phyloP scores from a whole-genome alignment of 495 filamentous ascomycete genomes.

The Penicillium nucicola region DNA sequence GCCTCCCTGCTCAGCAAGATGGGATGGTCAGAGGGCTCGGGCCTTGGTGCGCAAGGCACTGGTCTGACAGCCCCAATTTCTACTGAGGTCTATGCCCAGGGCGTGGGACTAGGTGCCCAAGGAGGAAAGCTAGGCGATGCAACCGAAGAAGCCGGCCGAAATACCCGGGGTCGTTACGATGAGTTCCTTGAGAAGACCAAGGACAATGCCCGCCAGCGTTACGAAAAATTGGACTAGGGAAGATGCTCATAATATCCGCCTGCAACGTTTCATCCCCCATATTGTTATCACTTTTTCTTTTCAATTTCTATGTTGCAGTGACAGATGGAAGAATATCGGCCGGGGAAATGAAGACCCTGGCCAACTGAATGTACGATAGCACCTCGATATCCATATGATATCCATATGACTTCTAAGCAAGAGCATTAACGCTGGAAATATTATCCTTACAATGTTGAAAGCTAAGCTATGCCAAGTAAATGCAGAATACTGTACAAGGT shows the following conservation, averaged over 20 bases:
- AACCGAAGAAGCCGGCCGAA: slow-evolving; percentile 69
- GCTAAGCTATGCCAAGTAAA: neutral
- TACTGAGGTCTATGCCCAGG: slow-evolving; percentile 74
- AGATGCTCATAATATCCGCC: neutral
- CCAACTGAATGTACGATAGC: neutral
- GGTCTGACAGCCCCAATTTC: slow-evolving; percentile 75
- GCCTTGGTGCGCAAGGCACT: slow-evolving; percentile 75
- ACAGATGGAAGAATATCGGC: too few species aligned
- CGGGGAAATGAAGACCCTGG: neutral
- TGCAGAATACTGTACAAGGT: slow-evolving; percentile 20
- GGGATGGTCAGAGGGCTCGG: slow-evolving; percentile 80
- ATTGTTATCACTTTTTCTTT: too few species aligned
- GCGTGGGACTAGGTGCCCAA: slow-evolving; percentile 82
- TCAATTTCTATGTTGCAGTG: too few species aligned
- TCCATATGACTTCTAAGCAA: neutral
- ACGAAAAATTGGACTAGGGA: slow-evolving; percentile 54
- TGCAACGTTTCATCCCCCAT: too few species aligned
- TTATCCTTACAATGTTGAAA: neutral
- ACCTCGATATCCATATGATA: too few species aligned
- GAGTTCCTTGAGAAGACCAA: slow-evolving; percentile 77
- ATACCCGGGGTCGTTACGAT: slow-evolving; percentile 64
- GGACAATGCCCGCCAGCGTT: slow-evolving; percentile 76
- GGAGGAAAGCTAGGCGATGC: slow-evolving; percentile 85
- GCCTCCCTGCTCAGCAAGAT: slow-evolving; percentile 83
- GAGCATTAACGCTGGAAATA: neutral